Evolutionary conservation across 371 early-diverging fungal species (phyloP).

Genomic region (Capillidium rhysosporum): DNA sequence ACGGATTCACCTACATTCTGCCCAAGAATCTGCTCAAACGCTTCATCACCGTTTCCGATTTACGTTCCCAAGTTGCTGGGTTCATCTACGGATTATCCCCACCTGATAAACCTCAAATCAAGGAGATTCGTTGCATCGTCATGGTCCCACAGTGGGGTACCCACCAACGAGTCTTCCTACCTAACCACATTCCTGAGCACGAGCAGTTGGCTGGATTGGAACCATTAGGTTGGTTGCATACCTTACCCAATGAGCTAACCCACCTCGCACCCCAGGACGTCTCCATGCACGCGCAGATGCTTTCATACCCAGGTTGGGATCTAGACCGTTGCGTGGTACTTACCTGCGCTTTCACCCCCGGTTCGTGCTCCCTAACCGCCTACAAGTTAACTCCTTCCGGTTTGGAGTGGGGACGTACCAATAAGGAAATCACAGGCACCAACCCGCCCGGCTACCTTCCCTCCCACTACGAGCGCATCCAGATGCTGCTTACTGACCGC

Average conservation of each 20-base stretch:
- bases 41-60: conserved; percentile 86
- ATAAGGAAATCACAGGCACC: conserved; percentile 39
- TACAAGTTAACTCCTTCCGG: conserved; percentile 90
- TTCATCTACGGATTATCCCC: conserved; percentile 90
- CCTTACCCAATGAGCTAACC: conserved; percentile 83
- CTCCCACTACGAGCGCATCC: conserved; percentile 82
- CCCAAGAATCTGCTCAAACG: conserved; percentile 93
- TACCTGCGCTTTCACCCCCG: conserved; percentile 92
- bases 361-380: conserved; percentile 86
- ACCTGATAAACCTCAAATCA: conserved; percentile 80
- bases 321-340: conserved; percentile 78
- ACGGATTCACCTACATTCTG: conserved; percentile 83
- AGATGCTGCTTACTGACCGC: conserved; percentile 81
- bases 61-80: conserved; percentile 88
- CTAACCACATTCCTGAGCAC: conserved; percentile 72
- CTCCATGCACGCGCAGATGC: conserved; percentile 66
- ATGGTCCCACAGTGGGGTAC: conserved; percentile 97
- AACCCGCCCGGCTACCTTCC: conserved; percentile 79
- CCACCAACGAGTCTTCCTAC: conserved; percentile 79
- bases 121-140: conserved; percentile 86
- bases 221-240: conserved; percentile 97
- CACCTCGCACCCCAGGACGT: conserved; percentile 85
- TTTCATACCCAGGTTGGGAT: conserved; percentile 85
- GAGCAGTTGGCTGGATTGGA: conserved; percentile 76
- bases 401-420: conserved; percentile 85